phyloP scores from a whole-genome alignment of 2,329 filamentous ascomycete species.

The Geosmithia flava region DNA sequence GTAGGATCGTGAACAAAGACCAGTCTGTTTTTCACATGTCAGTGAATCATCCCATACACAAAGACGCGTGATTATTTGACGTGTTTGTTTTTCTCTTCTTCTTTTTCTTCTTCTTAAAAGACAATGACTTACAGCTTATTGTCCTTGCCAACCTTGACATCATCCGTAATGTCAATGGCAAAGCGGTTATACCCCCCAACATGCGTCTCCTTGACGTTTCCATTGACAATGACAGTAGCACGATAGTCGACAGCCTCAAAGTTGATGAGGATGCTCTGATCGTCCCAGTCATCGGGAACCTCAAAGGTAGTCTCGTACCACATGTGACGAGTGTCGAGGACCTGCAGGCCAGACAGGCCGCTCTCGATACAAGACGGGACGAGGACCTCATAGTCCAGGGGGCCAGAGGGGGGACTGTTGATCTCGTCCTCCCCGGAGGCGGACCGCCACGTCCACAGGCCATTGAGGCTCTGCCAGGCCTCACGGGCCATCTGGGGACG shows the following conservation, averaged over 20 bases:
- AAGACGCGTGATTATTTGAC: too few species aligned
- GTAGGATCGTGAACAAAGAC: slow-evolving; percentile 60
- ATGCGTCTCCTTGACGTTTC: slow-evolving; percentile 35
- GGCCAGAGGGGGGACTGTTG: slow-evolving; percentile 8
- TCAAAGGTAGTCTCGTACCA: slow-evolving; percentile 39
- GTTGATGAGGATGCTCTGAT: slow-evolving; percentile 33
- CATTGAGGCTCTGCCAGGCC: slow-evolving; percentile 43
- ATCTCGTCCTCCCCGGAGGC: slow-evolving; percentile 10
- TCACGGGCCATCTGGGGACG: slow-evolving; percentile 41
- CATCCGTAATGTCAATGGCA: slow-evolving; percentile 42
- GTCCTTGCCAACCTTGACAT: slow-evolving; percentile 22
- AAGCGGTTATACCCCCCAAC: slow-evolving; percentile 52
- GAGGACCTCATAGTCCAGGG: slow-evolving; percentile 24
- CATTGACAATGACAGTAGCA: slow-evolving; percentile 46
- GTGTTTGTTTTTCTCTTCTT: too few species aligned
- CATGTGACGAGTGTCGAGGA: slow-evolving; percentile 25
- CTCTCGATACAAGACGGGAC: slow-evolving; percentile 32
- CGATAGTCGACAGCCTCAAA: slow-evolving; percentile 49
- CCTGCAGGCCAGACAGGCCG: slow-evolving; percentile 34
- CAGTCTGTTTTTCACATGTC: slow-evolving; percentile 17
- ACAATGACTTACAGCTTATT: slow-evolving; percentile 47
- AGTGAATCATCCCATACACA: too few species aligned
- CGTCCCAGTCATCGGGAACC: slow-evolving; percentile 32
- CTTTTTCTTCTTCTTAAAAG: too few species aligned
- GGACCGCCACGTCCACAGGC: slow-evolving; percentile 41